Base-by-base conservation (phyloP, 2,329 filamentous ascomycete genomes). In the Myriangium duriaei region DNA sequence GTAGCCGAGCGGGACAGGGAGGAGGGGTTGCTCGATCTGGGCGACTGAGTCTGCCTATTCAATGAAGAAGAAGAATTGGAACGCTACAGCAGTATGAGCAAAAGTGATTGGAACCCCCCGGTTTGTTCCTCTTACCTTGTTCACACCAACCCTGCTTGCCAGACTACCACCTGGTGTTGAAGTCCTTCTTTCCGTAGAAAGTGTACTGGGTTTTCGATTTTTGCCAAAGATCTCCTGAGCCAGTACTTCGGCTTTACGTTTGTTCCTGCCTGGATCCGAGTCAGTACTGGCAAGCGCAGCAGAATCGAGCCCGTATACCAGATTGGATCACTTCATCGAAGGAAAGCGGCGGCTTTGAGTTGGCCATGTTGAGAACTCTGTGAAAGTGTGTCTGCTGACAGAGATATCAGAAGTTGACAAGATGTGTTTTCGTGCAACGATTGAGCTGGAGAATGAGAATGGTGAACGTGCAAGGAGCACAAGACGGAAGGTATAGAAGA, bases 201-300 rank as follows among this genome's bases (percentile, higher is more conserved):
- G 62, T 10, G 62, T 69, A 51, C 71, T 79, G 37, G 70, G 59
- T 47, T 77, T 73, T 41, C 69, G 62, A 38, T 59, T 60, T 52
- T 72, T 72, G 48, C 72, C 72, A 48, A 87, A 78, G 52, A 87
- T 83, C 52, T 72, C 68, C 49, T 80, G 69, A 19, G 81, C 81
- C n/a, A 85, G 71, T 3, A 64, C 68, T 53, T 82, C 74, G 49
- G 80, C 77, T 62, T 76, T 78, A 62, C 80, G 80, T 55, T 76
- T 74, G 56, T 81, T 70, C 44, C 80, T 77, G 44, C 68, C 74
- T 75, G 48, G 62, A 26, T 12, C 18, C 15, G n/a, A 7, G 39
- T 41, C 34, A 42, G 40, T 39, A 28, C 19, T 19, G n/a, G 21
- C 39, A 18, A 18, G 14, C 17, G 21, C 16, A 4, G n/a, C 17